Evolutionary conservation across 192 early-diverging fungal genomes (phyloP).

Genomic region (Coemansia sp.): DNA sequence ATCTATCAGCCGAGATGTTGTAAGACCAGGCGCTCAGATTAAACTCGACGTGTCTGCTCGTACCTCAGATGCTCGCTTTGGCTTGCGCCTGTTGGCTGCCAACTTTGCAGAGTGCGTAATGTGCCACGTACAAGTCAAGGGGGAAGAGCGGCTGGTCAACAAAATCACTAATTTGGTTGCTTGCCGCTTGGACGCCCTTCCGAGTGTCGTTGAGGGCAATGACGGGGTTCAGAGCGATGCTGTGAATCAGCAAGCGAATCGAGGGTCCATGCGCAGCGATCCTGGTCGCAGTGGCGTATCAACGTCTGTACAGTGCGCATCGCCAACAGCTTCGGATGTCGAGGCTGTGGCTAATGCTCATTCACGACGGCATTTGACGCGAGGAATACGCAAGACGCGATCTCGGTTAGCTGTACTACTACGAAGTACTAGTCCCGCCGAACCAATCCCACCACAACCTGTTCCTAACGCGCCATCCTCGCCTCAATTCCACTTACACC

Average conservation of each 20-base stretch:
- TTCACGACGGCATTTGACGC: slow-evolving; percentile 7
- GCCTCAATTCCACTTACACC: background rate
- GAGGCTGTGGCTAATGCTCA: background rate
- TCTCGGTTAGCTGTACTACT: slow-evolving; percentile 38
- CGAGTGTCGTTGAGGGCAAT: background rate
- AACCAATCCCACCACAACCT: slow-evolving; percentile 4
- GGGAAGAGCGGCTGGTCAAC: slow-evolving; percentile 49
- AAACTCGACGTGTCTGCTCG: slow-evolving; percentile 34
- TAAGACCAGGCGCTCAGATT: slow-evolving; percentile 40
- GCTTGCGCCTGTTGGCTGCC: slow-evolving; percentile 37
- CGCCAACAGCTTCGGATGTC: background rate
- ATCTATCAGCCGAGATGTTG: slow-evolving; percentile 40
- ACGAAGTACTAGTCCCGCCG: slow-evolving; percentile 14
- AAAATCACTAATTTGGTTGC: slow-evolving; percentile 36
- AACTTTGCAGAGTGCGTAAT: slow-evolving; percentile 47
- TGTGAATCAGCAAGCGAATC: background rate
- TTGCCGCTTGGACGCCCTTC: slow-evolving; percentile 33
- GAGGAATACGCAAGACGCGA: slow-evolving; percentile 35
- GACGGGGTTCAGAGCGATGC: background rate
- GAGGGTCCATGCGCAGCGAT: slow-evolving; percentile 15
- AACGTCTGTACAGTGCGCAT: background rate
- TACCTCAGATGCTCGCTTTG: slow-evolving; percentile 48
- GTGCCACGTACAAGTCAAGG: slow-evolving; percentile 49
- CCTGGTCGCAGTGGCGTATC: background rate
- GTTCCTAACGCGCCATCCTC: background rate